Evolutionary conservation across 2,329 filamentous ascomycete genomes (phyloP), one percentile per base, ranked within the genome.

Genomic region (Sordariomycetes sp.): DNA sequence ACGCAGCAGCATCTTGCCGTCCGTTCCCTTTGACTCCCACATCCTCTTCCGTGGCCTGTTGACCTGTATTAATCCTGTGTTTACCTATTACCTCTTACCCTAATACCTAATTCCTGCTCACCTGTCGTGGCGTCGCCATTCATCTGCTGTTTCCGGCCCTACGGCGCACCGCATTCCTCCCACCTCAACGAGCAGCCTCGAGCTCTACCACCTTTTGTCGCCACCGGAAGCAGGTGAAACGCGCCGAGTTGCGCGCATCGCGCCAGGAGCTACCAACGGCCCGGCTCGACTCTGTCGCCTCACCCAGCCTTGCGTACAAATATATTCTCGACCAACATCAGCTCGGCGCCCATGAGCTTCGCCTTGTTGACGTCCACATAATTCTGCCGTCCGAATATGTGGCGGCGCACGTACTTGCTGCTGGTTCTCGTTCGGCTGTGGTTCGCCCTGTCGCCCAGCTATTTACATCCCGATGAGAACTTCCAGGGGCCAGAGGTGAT

Each of bases 401-500:
- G 86, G 87, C 79, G 88, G 68, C 80, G 88, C 59, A 75, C 80
- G 42, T 94, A 94, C 62, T 69, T 96, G 42, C 63, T 93, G 37
- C 70, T 98, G 48, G 70, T 94, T 50, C 67, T 92, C 46, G 76
- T 94, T 50, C 82, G 92, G 59, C 72, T 96, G 52, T 96, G 90
- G 74, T 90, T 96, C 57, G 90, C 92, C 40, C 66, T 96, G 44
- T 88, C 83, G 42, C 85, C 92, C 39, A 96, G 90, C 68, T 98
- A 98, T 59, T 75, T 98, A 30, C 92, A 98, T 58, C 92, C 92
- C 5, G 92, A 98, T 64, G 92, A 98, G 70, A 92, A 96, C 67
- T 98, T 98, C 52, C 92, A 98, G 64, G 92, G 92, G 23, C 92
- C 92, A 12, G 92, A 98, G 66, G 82, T 96, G 44, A 92, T 96